These are phyloP conservation scores for Microsporum ferrugineum DNA, from an alignment of 2,329 filamentous ascomycete genomes.

Conservation along the genomic window DNA sequence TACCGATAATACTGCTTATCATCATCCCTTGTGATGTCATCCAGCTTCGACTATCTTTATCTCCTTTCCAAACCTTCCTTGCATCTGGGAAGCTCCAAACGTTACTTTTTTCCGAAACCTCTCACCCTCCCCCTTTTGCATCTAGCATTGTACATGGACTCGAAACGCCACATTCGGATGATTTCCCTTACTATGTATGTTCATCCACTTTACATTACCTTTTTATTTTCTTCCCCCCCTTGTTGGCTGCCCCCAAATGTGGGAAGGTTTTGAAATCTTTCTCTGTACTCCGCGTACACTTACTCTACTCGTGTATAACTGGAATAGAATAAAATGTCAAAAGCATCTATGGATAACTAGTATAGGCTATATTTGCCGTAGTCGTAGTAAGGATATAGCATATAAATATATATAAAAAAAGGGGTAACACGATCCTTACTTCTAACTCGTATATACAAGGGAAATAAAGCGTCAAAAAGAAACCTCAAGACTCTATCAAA, in stretches of 20 bases:
- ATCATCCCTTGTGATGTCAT: not conserved
- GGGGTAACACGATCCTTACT: not conserved
- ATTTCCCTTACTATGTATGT: not conserved
- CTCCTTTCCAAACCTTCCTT: not conserved
- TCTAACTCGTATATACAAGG: not conserved
- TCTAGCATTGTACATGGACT: not conserved
- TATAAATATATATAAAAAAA: not conserved
- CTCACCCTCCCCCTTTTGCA: not conserved
- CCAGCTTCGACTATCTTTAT: not conserved
- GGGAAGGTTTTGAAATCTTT: not conserved
- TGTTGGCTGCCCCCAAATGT: not conserved
- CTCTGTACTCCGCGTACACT: not conserved
- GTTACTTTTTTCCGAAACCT: not conserved
- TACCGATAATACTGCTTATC: not conserved
- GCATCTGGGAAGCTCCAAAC: not conserved
- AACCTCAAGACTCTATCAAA: not conserved
- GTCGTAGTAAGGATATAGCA: no score
- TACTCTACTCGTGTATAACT: conserved; percentile 4
- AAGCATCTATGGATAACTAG: not conserved
- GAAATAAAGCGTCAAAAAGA: not conserved
- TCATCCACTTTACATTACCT: not conserved
- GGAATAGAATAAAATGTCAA: conserved; percentile 1
- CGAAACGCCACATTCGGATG: not conserved
- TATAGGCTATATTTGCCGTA: no score
- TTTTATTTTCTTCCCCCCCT: not conserved